Conservation (phyloP, 73 alveolate genomes). For the Paramecium pentaurelia region DNA sequence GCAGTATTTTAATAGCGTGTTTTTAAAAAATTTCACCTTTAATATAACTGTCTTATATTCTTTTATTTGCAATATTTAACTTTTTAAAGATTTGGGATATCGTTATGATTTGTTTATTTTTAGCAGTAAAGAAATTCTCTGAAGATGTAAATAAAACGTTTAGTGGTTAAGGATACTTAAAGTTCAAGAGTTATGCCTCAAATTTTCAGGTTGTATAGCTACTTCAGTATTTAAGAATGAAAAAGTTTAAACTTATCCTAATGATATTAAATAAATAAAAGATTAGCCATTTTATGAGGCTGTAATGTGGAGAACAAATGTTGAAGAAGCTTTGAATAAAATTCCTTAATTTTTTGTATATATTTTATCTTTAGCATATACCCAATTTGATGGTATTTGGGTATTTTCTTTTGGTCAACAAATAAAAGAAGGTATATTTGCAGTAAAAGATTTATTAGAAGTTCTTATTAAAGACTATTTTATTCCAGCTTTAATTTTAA, state of each 20-base stretch:
- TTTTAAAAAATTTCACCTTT: no score
- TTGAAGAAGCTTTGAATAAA: background rate
- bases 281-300: no score
- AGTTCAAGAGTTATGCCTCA: background rate
- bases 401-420: background rate
- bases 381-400: background rate
- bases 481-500: background rate
- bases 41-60: background rate
- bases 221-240: background rate
- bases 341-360: background rate
- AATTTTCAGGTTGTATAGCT: background rate
- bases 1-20: background rate
- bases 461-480: no score
- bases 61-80: background rate
- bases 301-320: background rate
- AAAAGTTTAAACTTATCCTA: no score
- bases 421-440: background rate
- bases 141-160: background rate
- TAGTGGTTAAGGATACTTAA: background rate
- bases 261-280: no score
- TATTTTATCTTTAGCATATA: background rate
- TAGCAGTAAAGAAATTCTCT: background rate
- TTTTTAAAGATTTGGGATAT: background rate
- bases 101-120: background rate
- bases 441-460: background rate